Conservation (phyloP, 805 yeast genomes). For the Diddensiella transvaalensis region DNA sequence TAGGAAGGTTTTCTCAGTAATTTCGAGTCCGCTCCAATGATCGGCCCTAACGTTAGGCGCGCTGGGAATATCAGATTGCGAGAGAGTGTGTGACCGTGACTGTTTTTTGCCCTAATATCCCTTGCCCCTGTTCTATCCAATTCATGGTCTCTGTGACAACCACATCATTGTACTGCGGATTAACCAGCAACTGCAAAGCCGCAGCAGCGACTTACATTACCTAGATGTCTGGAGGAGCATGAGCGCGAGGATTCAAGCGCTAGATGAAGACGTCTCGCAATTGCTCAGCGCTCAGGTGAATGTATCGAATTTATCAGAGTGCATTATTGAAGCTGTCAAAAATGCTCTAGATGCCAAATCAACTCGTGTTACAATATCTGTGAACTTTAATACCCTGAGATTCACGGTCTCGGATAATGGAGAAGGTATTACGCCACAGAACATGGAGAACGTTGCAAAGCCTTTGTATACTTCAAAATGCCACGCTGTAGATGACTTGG, state of each 20-base stretch:
- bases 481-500: slow-evolving; percentile 30
- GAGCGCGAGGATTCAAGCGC: background rate
- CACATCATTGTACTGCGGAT: too few species aligned
- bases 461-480: slow-evolving; percentile 48
- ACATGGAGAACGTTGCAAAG: slow-evolving; percentile 41
- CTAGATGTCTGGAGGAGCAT: too few species aligned
- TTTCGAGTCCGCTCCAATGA: background rate
- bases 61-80: too few species aligned
- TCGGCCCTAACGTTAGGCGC: background rate
- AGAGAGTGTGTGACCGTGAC: background rate
- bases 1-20: slow-evolving; percentile 2
- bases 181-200: too few species aligned
- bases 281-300: slow-evolving; percentile 7
- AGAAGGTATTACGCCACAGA: slow-evolving; percentile 47
- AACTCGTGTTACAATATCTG: slow-evolving; percentile 7
- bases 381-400: slow-evolving; percentile 11
- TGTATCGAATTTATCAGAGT: slow-evolving; percentile 7
- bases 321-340: slow-evolving; percentile 18
- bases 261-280: background rate
- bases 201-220: too few species aligned
- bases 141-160: too few species aligned
- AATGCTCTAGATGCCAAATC: slow-evolving; percentile 24
- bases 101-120: slow-evolving; percentile 3
- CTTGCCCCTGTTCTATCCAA: too few species aligned
- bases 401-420: slow-evolving; percentile 57